A percentile compares a stretch with the other conserved stretches of the same genome.
Conservation (phyloP, 106 monocot genomes). For the Dioscorea dumetorum region DNA sequence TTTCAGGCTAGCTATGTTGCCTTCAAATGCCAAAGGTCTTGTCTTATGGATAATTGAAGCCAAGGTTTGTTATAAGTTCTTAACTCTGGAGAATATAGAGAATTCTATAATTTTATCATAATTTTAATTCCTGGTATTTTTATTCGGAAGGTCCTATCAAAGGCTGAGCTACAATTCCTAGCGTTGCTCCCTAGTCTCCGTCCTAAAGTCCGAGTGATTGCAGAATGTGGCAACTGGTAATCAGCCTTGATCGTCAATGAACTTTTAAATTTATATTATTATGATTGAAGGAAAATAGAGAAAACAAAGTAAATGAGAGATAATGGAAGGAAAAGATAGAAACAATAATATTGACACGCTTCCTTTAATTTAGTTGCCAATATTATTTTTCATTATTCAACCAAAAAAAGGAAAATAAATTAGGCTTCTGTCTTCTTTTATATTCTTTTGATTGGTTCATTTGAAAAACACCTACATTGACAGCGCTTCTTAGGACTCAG, state of each 20-base stretch:
- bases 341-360: no score
- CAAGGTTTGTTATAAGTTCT: slow-evolving; percentile 56
- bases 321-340: no score
- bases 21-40: slow-evolving; percentile 68
- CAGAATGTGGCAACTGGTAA: slow-evolving; percentile 93
- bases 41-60: slow-evolving; percentile 88
- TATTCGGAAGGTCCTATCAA: slow-evolving; percentile 61
- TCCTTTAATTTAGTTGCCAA: no score
- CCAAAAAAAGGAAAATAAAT: not conserved
- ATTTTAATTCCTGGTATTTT: not conserved
- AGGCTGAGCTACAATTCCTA: slow-evolving; percentile 88
- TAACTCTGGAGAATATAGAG: no score
- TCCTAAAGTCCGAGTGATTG: slow-evolving; percentile 79
- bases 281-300: not conserved
- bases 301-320: no score
- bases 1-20: slow-evolving; percentile 77
- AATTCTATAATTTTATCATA: no score
- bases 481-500: no score
- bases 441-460: not conserved
- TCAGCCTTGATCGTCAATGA: not conserved
- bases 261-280: not conserved
- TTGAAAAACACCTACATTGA: no score
- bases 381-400: not conserved
- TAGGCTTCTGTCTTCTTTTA: not conserved
- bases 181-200: slow-evolving; percentile 80